Evolutionary conservation across 169 alveolate genomes (phyloP).

Genomic region (Pseudocohnilembus persalinus): DNA sequence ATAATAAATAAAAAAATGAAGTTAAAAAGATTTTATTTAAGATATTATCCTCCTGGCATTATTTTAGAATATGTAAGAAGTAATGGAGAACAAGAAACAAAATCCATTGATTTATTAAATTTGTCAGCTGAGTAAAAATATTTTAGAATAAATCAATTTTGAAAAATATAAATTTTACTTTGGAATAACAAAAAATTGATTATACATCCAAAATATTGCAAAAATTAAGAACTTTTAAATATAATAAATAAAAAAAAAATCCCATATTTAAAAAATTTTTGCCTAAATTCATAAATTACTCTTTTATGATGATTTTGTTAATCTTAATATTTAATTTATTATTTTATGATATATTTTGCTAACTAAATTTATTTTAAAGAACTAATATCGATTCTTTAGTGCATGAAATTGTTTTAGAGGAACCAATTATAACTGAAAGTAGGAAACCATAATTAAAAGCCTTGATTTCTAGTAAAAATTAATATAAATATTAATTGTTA

Average conservation of each 20-base stretch:
- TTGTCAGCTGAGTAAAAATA: slow-evolving; percentile 62
- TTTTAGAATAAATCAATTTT: background rate
- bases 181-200: too few relatives aligned
- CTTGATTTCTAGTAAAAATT: slow-evolving; percentile 60
- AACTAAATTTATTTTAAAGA: background rate
- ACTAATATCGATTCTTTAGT: slow-evolving; percentile 80
- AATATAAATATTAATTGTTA: slow-evolving; percentile 18
- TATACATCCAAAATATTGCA: too few relatives aligned
- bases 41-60: slow-evolving; percentile 91
- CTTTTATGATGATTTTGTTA: too few relatives aligned
- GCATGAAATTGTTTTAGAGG: slow-evolving; percentile 77
- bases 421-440: slow-evolving; percentile 71
- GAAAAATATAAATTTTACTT: too few relatives aligned
- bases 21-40: slow-evolving; percentile 82
- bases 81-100: slow-evolving; percentile 85
- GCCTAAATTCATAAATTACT: too few relatives aligned
- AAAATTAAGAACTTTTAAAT: too few relatives aligned
- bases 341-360: background rate
- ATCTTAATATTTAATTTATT: too few relatives aligned
- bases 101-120: slow-evolving; percentile 83
- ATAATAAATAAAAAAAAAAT: too few relatives aligned
- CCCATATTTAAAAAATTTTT: too few relatives aligned
- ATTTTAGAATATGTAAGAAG: slow-evolving; percentile 81
- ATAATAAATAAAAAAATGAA: slow-evolving; percentile 63
- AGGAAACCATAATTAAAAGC: slow-evolving; percentile 75